These are phyloP conservation scores for Hypoxylon lenormandii DNA, from an alignment of 495 filamentous ascomycete genomes.

Conservation along the genomic window DNA sequence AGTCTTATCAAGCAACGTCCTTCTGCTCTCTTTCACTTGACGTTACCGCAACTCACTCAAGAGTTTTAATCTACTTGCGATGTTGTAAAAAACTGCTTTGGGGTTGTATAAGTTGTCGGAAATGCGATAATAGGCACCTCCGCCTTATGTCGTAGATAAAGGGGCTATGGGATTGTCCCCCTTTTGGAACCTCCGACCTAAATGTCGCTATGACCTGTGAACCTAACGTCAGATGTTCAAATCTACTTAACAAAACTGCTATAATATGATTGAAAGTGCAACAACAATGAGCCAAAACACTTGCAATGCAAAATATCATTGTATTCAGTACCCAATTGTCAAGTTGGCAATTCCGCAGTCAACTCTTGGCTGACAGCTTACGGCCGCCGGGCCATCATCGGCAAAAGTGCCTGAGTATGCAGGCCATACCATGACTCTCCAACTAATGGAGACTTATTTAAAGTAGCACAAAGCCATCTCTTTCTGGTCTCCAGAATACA, in stretches of 20 bases:
- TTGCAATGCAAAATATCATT: too few relatives aligned
- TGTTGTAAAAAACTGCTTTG: not conserved
- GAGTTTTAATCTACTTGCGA: too few relatives aligned
- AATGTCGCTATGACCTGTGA: not conserved
- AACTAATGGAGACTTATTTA: slow-evolving; percentile 15
- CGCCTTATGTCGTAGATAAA: slow-evolving; percentile 18
- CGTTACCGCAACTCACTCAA: too few relatives aligned
- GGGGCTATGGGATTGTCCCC: not conserved
- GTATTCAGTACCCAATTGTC: not conserved
- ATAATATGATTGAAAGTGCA: too few relatives aligned
- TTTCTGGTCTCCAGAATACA: not conserved
- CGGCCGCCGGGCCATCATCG: slow-evolving; percentile 41
- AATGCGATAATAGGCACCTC: slow-evolving; percentile 31
- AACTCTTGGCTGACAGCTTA: slow-evolving; percentile 10
- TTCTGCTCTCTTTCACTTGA: too few relatives aligned
- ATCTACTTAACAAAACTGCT: not conserved
- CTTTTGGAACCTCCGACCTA: slow-evolving; percentile 35
- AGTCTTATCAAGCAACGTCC: too few relatives aligned
- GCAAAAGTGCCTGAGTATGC: slow-evolving; percentile 10
- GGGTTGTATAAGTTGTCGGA: not conserved
- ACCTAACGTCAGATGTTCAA: not conserved
- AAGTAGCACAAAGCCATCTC: slow-evolving; percentile 4
- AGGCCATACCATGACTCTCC: not conserved
- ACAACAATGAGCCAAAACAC: too few relatives aligned
- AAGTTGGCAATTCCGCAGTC: slow-evolving; percentile 29